Conservation (phyloP, 2,329 filamentous ascomycete species). For the Diaporthe capsici region DNA sequence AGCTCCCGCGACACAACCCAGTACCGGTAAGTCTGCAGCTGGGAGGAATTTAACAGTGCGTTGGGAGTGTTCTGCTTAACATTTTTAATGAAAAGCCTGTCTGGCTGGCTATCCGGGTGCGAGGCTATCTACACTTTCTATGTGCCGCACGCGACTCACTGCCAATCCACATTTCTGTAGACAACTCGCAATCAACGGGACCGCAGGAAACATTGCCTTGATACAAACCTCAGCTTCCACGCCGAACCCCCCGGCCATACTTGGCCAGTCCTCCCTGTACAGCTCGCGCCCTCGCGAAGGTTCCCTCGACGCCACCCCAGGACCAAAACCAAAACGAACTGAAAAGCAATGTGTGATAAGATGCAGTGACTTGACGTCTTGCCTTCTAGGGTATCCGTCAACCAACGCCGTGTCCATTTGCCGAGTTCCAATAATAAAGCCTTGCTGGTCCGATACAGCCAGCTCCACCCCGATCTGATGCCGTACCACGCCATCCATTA, state of each 20-base stretch:
- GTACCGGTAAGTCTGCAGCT: not conserved
- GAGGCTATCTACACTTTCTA: not conserved
- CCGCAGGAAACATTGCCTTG: not conserved
- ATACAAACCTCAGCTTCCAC: not conserved
- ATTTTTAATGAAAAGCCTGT: not conserved
- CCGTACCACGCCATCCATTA: not conserved
- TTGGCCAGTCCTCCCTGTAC: not conserved
- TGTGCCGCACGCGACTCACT: not conserved
- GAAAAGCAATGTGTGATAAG: not conserved
- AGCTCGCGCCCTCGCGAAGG: not conserved
- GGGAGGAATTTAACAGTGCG: not conserved
- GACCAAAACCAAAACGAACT: not conserved
- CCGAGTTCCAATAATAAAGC: not conserved
- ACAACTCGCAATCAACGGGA: not conserved
- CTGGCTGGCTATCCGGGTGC: not conserved
- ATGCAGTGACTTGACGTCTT: conserved; percentile 31
- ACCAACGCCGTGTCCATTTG: conserved; percentile 34
- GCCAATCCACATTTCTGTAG: not conserved
- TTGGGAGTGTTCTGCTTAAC: not conserved
- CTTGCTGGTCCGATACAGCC: not conserved
- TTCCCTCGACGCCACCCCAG: not conserved
- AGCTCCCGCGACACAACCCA: not conserved
- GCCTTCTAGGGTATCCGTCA: conserved; percentile 34
- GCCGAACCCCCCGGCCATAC: not conserved
- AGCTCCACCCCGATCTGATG: conserved; percentile 6